Base-by-base conservation (phyloP, 352 stramenopile genomes). In the Phytophthora megakarya region DNA sequence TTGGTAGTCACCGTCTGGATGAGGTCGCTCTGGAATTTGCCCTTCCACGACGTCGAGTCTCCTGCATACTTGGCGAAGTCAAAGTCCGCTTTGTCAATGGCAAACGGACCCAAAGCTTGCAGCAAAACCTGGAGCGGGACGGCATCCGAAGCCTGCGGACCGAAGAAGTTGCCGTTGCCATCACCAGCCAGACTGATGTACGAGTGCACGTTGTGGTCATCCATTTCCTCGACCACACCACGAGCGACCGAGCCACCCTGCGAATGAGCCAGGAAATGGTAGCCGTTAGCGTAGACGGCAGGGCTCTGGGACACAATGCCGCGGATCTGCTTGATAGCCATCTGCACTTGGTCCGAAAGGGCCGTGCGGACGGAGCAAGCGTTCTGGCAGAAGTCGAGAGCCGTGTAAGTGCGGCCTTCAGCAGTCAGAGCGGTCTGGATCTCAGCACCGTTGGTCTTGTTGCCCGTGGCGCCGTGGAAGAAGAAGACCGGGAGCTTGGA, bases 251-350 rank as follows among this genome's bases (percentile, higher is more conserved):
- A 66, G 0, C 70, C 79, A 21, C 79, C 79, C 16, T 81, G 75
- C n/a, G 79, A 88, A 58, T 88, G 73, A 38, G 68, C 70, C 2
- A 86, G 61, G 40, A 88, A 73, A 59, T 81, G 62, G 66, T 88
- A 88, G 43, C 76, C 76, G n/a, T 72, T 63, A 32, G 60, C 68
- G 53, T 81, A 86, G 3, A 53, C 64, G 16, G 54, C 42, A 21
- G 67, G 13, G 46, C 73, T 66, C 54, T 76, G 63, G n/a, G 35
- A 48, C n/a, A 75, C 52, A n/a, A 84, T 71, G 11, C 49, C 54
- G 6, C 61, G 69, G 63, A 88, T 74, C 68, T 84, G 72, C 16
- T 56, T 65, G 61, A 84, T 86, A 35, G 75, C 79, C 49, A 84
- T 63, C 6, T 70, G 47, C 26, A 88, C 74, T 37, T 88, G 79